phyloP scores from a whole-genome alignment of 345 rosid genomes.

The Iberis pinnata region DNA sequence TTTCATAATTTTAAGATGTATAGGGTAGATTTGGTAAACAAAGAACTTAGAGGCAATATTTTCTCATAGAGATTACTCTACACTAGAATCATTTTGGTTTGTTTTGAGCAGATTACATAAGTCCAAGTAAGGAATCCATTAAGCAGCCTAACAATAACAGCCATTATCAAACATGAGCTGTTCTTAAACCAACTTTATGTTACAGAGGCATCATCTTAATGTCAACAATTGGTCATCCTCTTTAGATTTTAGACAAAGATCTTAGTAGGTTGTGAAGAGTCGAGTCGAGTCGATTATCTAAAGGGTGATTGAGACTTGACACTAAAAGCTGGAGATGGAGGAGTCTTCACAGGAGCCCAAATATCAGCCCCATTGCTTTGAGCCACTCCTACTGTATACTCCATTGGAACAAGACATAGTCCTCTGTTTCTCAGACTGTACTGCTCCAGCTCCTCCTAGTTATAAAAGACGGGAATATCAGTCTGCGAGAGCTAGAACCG shows the following conservation, averaged over 20 bases:
- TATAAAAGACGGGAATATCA: constrained; percentile 2
- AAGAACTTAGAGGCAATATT: too few species aligned
- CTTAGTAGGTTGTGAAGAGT: constrained; percentile 12
- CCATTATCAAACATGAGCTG: constrained; percentile 11
- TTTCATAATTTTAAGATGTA: too few species aligned
- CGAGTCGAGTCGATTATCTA: constrained; percentile 20
- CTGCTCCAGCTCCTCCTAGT: constrained; percentile 44
- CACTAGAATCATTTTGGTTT: constrained; percentile 10
- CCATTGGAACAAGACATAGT: constrained; percentile 75
- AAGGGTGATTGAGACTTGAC: constrained; percentile 30
- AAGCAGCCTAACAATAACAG: constrained; percentile 19
- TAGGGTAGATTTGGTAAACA: too few species aligned
- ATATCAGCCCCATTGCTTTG: constrained; percentile 92
- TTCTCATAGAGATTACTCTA: too few species aligned
- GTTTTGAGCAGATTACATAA: too few species aligned
- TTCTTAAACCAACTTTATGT: constrained; percentile 16
- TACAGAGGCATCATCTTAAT: constrained; percentile 12
- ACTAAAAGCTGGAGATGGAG: constrained; percentile 49
- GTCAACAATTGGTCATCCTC: constrained; percentile 10
- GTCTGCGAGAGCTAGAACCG: neutral
- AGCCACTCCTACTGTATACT: constrained; percentile 64
- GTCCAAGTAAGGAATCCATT: constrained; percentile 7
- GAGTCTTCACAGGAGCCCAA: constrained; percentile 88
- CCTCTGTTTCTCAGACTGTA: constrained; percentile 68
- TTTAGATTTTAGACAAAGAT: constrained; percentile 9